Base-by-base conservation (phyloP, 495 filamentous ascomycete species). In the Glarea lozoyensis region DNA sequence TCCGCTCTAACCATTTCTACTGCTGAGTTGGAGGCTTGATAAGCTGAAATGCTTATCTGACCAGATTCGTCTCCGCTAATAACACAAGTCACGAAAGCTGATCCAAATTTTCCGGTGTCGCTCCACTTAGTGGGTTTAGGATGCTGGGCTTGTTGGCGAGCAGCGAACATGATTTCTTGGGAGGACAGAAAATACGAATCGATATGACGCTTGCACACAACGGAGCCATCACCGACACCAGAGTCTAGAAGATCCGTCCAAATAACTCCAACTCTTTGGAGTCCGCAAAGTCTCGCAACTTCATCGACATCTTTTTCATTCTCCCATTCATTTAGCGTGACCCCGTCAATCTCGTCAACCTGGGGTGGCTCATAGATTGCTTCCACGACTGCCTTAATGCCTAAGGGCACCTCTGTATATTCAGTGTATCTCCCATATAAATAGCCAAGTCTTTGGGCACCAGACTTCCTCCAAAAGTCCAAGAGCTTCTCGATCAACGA, bases 311-410 rank as follows among this genome's bases (percentile, higher is more conserved):
- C 84, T 27, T 81, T 68, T 64, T 96, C 88, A 45, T 87, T 86
- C 15, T 82, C 78, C 92, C 92, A 99, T 6, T 88, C 73, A 43
- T 81, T 79, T 20, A 97, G 69, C 1, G 88, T 88, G 22, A 95
- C 73, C 7, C 92, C 92, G 58, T 99, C 92, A n/a, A 82, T 56
- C 58, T 99, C 92, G 52, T 85, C 76, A 37, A 86, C 66, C 56
- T 99, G 92, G 2, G 93, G 93, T 4, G 89, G 86, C 54, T 99
- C 92, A 50, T 96, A 99, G 49, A 99, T 94, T 21, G 92, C 90
- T 62, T 99, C 90, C 0, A 99, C 89, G 7, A 99, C 80, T 2
- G 92, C 92, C 60, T 99, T 99, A 32, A 97, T 77, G 5, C 92
- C 92, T 0, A 99, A 69, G 2, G 92, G 92, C 10, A 97, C 88